phyloP scores from a whole-genome alignment of 208 protist genomes.

The Trypanosoma congolense region DNA sequence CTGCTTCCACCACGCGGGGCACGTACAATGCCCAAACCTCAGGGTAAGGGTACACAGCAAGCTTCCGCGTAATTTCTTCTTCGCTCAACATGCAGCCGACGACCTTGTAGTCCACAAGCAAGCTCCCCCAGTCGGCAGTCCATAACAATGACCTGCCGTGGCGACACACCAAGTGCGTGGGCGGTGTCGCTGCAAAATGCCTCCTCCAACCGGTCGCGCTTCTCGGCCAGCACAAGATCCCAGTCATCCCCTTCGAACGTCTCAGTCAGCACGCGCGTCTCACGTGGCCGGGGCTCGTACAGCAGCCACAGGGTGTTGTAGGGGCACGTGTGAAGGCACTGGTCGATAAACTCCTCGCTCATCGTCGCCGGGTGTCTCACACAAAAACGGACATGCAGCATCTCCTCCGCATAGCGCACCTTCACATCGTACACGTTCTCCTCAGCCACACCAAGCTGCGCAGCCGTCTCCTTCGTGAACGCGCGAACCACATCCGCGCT shows the following conservation, averaged over 20 bases:
- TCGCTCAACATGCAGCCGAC: conserved; percentile 1
- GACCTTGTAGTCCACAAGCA: not conserved
- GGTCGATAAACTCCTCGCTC: not conserved
- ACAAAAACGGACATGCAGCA: not conserved
- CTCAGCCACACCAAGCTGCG: no score
- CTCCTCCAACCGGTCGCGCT: not conserved
- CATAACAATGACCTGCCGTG: conserved; percentile 1
- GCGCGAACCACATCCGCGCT: no score
- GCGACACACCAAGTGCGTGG: not conserved
- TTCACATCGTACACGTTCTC: no score
- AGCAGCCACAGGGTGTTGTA: not conserved
- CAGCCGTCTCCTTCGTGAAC: no score
- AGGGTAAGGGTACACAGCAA: conserved; percentile 1
- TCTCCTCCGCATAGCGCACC: not conserved
- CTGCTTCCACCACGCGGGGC: not conserved
- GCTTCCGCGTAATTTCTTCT: not conserved
- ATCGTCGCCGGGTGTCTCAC: not conserved
- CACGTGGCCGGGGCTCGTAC: not conserved
- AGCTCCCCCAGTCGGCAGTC: not conserved
- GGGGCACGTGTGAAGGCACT: not conserved
- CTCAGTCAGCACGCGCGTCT: not conserved
- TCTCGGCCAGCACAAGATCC: not conserved
- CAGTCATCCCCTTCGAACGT: conserved; percentile 6
- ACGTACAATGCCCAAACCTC: conserved; percentile 3
- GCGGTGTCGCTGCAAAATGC: conserved; percentile 5